phyloP scores from a whole-genome alignment of 257 asterid species.

The Phtheirospermum japonicum region DNA sequence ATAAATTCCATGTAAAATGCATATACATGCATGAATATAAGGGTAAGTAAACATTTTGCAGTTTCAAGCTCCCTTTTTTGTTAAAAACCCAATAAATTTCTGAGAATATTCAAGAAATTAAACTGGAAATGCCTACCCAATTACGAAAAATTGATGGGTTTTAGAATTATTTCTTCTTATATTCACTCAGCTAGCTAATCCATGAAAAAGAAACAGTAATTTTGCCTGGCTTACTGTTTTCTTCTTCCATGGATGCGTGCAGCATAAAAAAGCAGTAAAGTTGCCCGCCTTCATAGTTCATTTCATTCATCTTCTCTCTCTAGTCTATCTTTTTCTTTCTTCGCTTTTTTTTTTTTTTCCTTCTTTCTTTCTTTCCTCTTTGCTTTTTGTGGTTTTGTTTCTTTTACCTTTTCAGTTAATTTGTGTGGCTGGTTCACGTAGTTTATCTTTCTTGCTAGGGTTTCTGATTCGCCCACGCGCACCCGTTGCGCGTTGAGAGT shows the following conservation, averaged over 20 bases:
- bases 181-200: slow-evolving; percentile 23
- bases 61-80: too few relatives aligned
- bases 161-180: slow-evolving; percentile 18
- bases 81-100: too few relatives aligned
- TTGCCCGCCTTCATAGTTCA: slow-evolving; percentile 35
- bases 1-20: too few relatives aligned
- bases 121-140: slow-evolving; percentile 14
- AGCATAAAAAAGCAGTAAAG: slow-evolving; percentile 68
- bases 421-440: slow-evolving; percentile 53
- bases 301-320: slow-evolving; percentile 19
- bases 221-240: slow-evolving; percentile 43
- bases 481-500: background rate
- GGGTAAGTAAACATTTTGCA: background rate
- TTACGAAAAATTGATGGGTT: slow-evolving; percentile 11
- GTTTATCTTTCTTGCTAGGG: slow-evolving; percentile 53
- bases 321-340: slow-evolving; percentile 16
- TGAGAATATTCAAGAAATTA: background rate
- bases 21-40: background rate
- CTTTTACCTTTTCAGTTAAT: slow-evolving; percentile 30
- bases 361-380: slow-evolving; percentile 19
- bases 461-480: slow-evolving; percentile 27
- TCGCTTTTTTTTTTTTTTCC: slow-evolving; percentile 22
- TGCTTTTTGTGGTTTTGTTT: background rate
- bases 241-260: slow-evolving; percentile 80
- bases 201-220: slow-evolving; percentile 39